These are phyloP conservation scores for Coniophora puteana DNA, from an alignment of 1,284 basidiomycete species.

Conservation along the genomic window DNA sequence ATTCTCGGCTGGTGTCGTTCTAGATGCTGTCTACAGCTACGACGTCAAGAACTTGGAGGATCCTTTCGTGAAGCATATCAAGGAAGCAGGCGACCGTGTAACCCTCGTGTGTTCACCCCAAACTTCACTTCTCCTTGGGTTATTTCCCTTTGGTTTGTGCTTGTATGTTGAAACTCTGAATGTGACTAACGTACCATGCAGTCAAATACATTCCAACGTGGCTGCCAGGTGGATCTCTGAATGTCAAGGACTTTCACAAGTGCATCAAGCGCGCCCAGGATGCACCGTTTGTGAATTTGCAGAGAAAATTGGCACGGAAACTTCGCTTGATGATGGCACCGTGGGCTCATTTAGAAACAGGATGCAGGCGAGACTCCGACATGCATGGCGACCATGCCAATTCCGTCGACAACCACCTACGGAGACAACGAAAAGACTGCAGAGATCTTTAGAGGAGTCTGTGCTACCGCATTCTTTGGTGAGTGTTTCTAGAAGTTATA, in stretches of 20 bases:
- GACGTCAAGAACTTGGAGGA: constrained; percentile 15
- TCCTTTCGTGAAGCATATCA: constrained; percentile 17
- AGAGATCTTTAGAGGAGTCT: constrained; percentile 14
- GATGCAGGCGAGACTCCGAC: constrained; percentile 7
- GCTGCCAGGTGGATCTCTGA: constrained; percentile 20
- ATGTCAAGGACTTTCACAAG: constrained; percentile 27
- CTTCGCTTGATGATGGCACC: background rate
- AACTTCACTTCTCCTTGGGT: constrained; percentile 9
- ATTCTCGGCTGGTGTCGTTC: constrained; percentile 17
- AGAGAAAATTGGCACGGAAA: constrained; percentile 15
- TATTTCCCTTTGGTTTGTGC: constrained; percentile 20
- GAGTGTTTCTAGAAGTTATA: background rate
- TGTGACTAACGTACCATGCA: constrained; percentile 2
- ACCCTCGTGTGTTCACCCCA: constrained; percentile 16
- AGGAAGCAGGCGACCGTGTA: too few species aligned
- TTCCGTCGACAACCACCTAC: constrained; percentile 5
- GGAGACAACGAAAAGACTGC: constrained; percentile 7
- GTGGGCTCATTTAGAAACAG: constrained; percentile 5
- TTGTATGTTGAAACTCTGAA: background rate
- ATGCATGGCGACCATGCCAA: constrained; percentile 18
- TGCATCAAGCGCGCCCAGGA: constrained; percentile 16
- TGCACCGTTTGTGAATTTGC: constrained; percentile 15
- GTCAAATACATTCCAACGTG: constrained; percentile 22
- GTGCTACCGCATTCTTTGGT: constrained; percentile 23
- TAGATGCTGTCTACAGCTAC: constrained; percentile 24